A percentile compares a stretch with the other conserved stretches of the same genome.
phyloP scores from a whole-genome alignment of 2,329 filamentous ascomycete species.

The Paecilomyces formosus region DNA sequence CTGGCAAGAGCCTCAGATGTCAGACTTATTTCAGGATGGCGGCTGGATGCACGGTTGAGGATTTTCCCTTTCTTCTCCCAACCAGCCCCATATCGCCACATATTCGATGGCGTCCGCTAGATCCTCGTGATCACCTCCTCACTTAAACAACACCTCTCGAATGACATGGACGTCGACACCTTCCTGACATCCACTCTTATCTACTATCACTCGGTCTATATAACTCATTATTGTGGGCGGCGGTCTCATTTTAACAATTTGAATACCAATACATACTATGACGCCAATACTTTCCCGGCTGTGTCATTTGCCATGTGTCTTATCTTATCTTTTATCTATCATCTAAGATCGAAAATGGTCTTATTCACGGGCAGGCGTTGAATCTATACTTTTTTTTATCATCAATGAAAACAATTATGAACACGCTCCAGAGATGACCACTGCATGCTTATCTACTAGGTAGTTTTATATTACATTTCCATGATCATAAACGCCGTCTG shows the following conservation, averaged over 20 bases:
- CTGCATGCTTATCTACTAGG: too few relatives aligned
- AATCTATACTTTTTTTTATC: too few relatives aligned
- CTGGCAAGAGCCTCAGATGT: conserved; percentile 35
- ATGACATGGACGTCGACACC: too few relatives aligned
- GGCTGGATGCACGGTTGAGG: conserved; percentile 28
- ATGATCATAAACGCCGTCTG: too few relatives aligned
- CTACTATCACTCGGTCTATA: not conserved
- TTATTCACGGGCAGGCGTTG: too few relatives aligned
- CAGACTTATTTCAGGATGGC: conserved; percentile 33
- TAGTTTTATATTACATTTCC: too few relatives aligned
- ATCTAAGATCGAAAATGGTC: not conserved
- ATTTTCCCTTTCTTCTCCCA: not conserved
- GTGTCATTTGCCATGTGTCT: not conserved
- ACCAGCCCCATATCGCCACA: not conserved
- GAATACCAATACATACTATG: not conserved
- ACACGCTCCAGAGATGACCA: too few relatives aligned
- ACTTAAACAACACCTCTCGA: too few relatives aligned
- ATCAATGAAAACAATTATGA: too few relatives aligned
- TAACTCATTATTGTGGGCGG: not conserved
- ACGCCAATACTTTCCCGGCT: not conserved
- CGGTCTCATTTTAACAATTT: not conserved
- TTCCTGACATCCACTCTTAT: too few relatives aligned
- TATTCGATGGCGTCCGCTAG: not conserved
- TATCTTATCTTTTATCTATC: not conserved
- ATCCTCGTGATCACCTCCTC: too few relatives aligned